A percentile compares a stretch with the other conserved stretches of the same genome.
Conservation (phyloP, 441 rosid species). For the Rhodomyrtus psidioides region DNA sequence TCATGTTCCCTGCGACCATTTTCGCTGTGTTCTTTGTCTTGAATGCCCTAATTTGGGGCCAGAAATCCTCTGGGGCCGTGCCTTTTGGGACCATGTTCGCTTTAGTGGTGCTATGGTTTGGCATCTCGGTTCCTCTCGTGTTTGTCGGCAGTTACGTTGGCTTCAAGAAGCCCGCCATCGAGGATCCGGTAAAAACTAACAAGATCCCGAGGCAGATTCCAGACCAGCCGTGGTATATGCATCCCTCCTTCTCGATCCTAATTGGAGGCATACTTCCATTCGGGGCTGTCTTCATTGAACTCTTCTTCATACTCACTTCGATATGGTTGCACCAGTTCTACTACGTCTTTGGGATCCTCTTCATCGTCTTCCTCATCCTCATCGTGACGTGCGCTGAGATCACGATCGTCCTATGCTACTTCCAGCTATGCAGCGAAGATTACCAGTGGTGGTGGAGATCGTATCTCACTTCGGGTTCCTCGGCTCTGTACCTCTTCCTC, state of each 20-base stretch:
- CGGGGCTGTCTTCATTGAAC: slow-evolving; percentile 86
- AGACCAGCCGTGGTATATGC: slow-evolving; percentile 83
- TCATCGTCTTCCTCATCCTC: slow-evolving; percentile 74
- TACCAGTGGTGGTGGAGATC: slow-evolving; percentile 99
- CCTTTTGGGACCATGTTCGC: slow-evolving; percentile 95
- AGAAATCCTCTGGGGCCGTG: slow-evolving; percentile 87
- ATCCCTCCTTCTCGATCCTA: slow-evolving; percentile 69
- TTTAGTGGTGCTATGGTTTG: slow-evolving; percentile 81
- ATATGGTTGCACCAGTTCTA: slow-evolving; percentile 94
- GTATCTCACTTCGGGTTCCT: slow-evolving; percentile 85
- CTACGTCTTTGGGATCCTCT: slow-evolving; percentile 91
- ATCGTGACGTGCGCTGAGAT: slow-evolving; percentile 88
- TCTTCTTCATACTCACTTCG: slow-evolving; percentile 85
- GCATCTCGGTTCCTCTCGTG: slow-evolving; percentile 86
- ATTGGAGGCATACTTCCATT: slow-evolving; percentile 90
- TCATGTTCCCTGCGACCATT: slow-evolving; percentile 61
- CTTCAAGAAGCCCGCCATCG: slow-evolving; percentile 55
- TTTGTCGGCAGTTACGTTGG: slow-evolving; percentile 76
- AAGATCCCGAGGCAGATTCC: slow-evolving; percentile 91
- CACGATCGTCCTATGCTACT: slow-evolving; percentile 85
- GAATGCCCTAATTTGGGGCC: slow-evolving; percentile 89
- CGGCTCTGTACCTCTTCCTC: slow-evolving; percentile 77
- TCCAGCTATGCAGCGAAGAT: slow-evolving; percentile 93
- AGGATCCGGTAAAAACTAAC: slow-evolving; percentile 82
- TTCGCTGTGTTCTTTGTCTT: slow-evolving; percentile 69